Evolutionary conservation across 2,329 filamentous ascomycete genomes (phyloP).

Genomic region (Alternaria novae-zelandiae): DNA sequence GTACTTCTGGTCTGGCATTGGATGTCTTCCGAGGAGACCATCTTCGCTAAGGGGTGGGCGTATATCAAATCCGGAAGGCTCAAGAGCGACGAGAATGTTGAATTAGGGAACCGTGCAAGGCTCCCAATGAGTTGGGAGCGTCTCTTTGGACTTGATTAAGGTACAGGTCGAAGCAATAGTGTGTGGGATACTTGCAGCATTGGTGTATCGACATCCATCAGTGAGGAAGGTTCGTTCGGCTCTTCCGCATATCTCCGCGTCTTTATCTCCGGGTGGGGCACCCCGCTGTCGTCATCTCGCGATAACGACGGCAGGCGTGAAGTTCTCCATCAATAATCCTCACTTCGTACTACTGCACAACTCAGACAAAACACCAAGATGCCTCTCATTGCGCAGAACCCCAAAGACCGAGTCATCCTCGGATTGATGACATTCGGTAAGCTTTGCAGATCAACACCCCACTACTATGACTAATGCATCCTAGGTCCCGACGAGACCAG

Average conservation of each 20-base stretch:
- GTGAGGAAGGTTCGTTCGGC: neutral
- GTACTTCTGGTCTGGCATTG: neutral
- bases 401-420: constrained; percentile 75
- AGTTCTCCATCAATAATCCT: neutral
- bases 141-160: neutral
- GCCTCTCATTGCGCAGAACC: constrained; percentile 44
- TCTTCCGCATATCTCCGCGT: neutral
- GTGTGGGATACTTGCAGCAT: neutral
- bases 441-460: neutral
- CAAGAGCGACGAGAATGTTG: neutral
- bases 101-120: neutral
- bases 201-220: neutral
- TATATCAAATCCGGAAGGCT: neutral
- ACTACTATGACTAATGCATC: constrained; percentile 11
- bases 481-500: constrained; percentile 60
- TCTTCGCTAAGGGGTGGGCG: neutral
- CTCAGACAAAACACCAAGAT: constrained; percentile 15
- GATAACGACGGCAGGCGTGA: neutral
- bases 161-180: neutral
- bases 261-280: constrained; percentile 15
- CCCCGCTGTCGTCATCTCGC: constrained; percentile 23
- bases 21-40: neutral
- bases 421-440: constrained; percentile 82
- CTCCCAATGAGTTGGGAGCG: neutral
- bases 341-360: neutral